Evolutionary conservation across 2,329 filamentous ascomycete genomes (phyloP).

Genomic region (Apiospora kogelbergensis): DNA sequence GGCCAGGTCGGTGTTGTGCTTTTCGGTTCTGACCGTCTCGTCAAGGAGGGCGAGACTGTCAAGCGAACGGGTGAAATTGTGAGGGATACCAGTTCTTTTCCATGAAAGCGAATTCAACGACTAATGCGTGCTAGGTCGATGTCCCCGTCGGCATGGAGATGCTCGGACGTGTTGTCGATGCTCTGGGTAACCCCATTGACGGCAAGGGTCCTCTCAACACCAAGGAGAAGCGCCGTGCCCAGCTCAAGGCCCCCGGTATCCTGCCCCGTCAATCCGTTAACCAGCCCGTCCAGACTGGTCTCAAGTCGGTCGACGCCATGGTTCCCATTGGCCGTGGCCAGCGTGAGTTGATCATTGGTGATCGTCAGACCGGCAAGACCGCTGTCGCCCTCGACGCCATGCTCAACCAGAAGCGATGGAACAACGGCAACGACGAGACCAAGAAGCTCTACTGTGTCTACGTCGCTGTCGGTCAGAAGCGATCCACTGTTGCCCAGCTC

Average conservation of each 20-base stretch:
- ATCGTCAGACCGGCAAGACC: conserved; percentile 99
- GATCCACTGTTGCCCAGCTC: conserved; percentile 97
- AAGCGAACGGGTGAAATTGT: conserved; percentile 99
- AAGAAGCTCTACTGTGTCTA: conserved; percentile 99
- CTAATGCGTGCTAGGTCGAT: conserved; percentile 69
- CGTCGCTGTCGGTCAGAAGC: conserved; percentile 99
- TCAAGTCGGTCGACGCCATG: conserved; percentile 99
- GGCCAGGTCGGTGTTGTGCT: conserved; percentile 99
- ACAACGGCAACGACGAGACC: conserved; percentile 78
- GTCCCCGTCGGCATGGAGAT: conserved; percentile 90
- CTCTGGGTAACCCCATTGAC: conserved; percentile 98
- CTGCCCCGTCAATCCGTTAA: conserved; percentile 95
- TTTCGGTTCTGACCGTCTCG: conserved; percentile 99
- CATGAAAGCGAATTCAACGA: neutral
- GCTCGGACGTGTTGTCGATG: conserved; percentile 97
- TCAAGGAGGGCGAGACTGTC: conserved; percentile 99
- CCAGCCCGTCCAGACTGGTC: conserved; percentile 98
- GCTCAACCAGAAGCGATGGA: conserved; percentile 99
- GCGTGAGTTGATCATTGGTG: conserved; percentile 99
- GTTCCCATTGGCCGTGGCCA: conserved; percentile 99
- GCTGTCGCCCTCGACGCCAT: conserved; percentile 97
- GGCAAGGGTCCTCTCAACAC: conserved; percentile 97
- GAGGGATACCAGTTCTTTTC: conserved; percentile 39
- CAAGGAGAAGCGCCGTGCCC: conserved; percentile 89
- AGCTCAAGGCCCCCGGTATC: conserved; percentile 99